Percentiles rank a stretch among this genome's conserved stretches.
Evolutionary conservation across 495 filamentous ascomycete species (phyloP).

Genomic region (Aspergillus affinis): DNA sequence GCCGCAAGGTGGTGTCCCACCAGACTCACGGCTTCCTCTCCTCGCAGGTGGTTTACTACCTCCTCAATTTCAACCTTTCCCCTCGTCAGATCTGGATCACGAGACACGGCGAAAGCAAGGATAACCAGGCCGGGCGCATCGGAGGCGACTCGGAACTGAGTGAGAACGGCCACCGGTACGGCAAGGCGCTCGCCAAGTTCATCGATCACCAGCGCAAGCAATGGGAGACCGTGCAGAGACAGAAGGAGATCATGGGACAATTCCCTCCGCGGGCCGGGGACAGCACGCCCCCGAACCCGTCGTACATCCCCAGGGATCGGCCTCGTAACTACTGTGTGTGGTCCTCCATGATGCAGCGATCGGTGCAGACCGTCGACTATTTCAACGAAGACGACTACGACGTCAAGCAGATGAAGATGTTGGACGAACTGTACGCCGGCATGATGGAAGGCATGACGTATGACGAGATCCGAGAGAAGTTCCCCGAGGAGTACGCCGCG

Average conservation of each 20-base stretch:
- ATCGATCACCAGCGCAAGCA: conserved; percentile 69
- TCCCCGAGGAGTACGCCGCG: conserved; percentile 72
- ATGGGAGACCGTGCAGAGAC: conserved; percentile 75
- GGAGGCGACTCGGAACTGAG: conserved; percentile 84
- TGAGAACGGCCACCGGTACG: conserved; percentile 70
- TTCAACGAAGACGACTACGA: conserved; percentile 98
- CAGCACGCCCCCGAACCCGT: conserved; percentile 90
- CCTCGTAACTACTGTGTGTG: conserved; percentile 96
- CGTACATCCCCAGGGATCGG: conserved; percentile 56
- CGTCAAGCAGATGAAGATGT: conserved; percentile 96
- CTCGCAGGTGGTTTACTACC: conserved; percentile 85
- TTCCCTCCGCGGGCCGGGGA: conserved; percentile 87
- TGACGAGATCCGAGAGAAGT: conserved; percentile 72
- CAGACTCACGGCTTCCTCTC: conserved; percentile 89
- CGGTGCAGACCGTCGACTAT: conserved; percentile 76
- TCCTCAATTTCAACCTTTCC: conserved; percentile 93
- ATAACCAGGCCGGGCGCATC: conserved; percentile 77
- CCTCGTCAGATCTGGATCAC: conserved; percentile 98
- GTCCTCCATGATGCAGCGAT: conserved; percentile 93
- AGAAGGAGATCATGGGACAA: conserved; percentile 64
- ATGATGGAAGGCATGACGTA: conserved; percentile 94
- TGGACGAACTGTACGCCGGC: conserved; percentile 93
- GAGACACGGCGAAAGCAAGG: conserved; percentile 80
- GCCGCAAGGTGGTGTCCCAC: conserved; percentile 86
- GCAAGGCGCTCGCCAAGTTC: conserved; percentile 70